These are phyloP conservation scores for Theobroma cacao DNA, from an alignment of 345 rosid genomes.

Conservation along the genomic window DNA sequence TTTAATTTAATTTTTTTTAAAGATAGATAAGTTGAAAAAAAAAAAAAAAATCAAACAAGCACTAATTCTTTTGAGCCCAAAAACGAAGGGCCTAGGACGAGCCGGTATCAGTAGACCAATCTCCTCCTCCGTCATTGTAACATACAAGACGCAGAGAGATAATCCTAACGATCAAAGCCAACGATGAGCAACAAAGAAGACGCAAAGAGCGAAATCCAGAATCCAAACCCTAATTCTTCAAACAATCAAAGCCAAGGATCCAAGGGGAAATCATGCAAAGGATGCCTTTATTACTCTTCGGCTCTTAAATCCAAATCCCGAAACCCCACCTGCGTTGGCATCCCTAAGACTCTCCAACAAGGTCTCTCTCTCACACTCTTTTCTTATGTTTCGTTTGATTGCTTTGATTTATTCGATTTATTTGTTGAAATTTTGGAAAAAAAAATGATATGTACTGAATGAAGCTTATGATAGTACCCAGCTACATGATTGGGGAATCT, in stretches of 20 bases:
- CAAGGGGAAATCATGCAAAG: slow-evolving; percentile 47
- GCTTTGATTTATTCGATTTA: neutral
- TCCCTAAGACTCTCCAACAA: slow-evolving; percentile 36
- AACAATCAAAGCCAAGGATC: slow-evolving; percentile 7
- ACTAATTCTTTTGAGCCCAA: too few species aligned
- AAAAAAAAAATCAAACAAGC: too few species aligned
- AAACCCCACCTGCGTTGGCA: slow-evolving; percentile 44
- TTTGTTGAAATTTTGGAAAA: neutral
- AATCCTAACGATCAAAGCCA: too few species aligned
- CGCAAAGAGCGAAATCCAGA: neutral
- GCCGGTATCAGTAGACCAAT: too few species aligned
- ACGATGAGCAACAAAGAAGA: too few species aligned
- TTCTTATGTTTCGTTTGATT: too few species aligned
- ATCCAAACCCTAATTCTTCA: slow-evolving; percentile 14
- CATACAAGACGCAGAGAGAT: too few species aligned
- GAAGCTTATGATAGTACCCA: slow-evolving; percentile 28
- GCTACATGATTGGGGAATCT: slow-evolving; percentile 28
- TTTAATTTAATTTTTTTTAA: too few species aligned
- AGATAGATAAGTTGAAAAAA: too few species aligned
- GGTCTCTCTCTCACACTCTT: slow-evolving; percentile 25
- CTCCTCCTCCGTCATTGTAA: too few species aligned
- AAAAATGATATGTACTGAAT: slow-evolving; percentile 3
- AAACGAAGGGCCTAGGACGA: too few species aligned
- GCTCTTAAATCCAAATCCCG: slow-evolving; percentile 32
- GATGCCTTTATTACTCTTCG: slow-evolving; percentile 43